Evolutionary conservation across 106 monocot species (phyloP).

Genomic region (Vanilla planifolia): DNA sequence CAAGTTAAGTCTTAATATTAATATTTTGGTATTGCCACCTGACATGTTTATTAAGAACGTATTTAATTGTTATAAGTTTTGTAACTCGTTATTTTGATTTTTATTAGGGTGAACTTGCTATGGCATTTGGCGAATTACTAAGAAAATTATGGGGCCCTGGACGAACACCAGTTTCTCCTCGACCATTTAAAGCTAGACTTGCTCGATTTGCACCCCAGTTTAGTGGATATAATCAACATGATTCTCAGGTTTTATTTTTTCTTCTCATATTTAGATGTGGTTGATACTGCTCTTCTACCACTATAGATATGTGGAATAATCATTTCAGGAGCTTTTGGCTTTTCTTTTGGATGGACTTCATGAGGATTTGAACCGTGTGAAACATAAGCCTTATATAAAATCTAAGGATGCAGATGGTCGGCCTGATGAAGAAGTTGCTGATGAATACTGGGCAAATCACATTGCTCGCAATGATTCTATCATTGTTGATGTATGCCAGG

Average conservation of each 20-base stretch:
- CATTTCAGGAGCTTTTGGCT: slow-evolving; percentile 85
- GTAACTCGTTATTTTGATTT: slow-evolving; percentile 13
- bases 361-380: slow-evolving; percentile 97
- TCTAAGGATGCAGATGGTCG: slow-evolving; percentile 95
- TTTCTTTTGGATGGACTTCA: slow-evolving; percentile 98
- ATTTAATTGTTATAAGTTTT: no score
- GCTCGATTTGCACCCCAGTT: slow-evolving; percentile 98
- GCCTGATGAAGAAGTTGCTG: slow-evolving; percentile 95
- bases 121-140: slow-evolving; percentile 95
- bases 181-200: slow-evolving; percentile 96
- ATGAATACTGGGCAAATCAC: slow-evolving; percentile 99
- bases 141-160: slow-evolving; percentile 94
- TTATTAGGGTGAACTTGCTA: slow-evolving; percentile 96
- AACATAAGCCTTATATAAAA: slow-evolving; percentile 87
- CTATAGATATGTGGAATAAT: background rate
- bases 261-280: slow-evolving; percentile 8
- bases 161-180: slow-evolving; percentile 80
- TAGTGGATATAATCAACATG: slow-evolving; percentile 98
- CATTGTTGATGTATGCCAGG: slow-evolving; percentile 99
- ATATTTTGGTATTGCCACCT: no score
- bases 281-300: background rate
- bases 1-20: no score
- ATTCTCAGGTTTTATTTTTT: slow-evolving; percentile 67
- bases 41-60: no score
- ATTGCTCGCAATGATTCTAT: slow-evolving; percentile 99